Evolutionary conservation across 257 asterid genomes (phyloP).

Genomic region (Solanum pinnatisectum): DNA sequence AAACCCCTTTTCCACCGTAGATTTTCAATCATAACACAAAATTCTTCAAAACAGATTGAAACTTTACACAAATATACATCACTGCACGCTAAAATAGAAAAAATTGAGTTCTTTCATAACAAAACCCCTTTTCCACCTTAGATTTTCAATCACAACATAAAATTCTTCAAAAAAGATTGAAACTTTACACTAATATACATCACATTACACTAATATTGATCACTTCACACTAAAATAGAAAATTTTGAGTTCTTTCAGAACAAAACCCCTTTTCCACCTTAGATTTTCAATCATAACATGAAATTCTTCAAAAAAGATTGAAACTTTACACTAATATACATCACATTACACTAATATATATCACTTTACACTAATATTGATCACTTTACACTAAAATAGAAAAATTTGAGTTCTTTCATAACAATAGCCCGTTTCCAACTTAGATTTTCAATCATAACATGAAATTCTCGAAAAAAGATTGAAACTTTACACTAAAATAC

Average conservation of each 20-base stretch:
- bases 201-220: no score
- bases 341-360: background rate
- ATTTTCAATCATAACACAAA: background rate
- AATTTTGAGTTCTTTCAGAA: background rate
- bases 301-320: background rate
- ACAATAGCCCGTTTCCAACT: background rate
- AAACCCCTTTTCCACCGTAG: background rate
- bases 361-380: background rate
- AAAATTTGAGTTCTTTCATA: background rate
- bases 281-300: background rate
- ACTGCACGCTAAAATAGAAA: no score
- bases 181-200: background rate
- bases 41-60: background rate
- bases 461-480: background rate
- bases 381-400: background rate
- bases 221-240: no score
- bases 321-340: background rate
- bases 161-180: background rate
- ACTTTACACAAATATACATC: background rate
- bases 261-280: background rate
- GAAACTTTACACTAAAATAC: background rate
- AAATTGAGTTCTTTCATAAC: background rate
- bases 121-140: background rate
- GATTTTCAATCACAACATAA: background rate
- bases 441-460: background rate